A percentile compares a stretch with the other conserved stretches of the same genome.
These are phyloP conservation scores for Lippia alba DNA, from an alignment of 305 asterid genomes.

Conservation along the genomic window DNA sequence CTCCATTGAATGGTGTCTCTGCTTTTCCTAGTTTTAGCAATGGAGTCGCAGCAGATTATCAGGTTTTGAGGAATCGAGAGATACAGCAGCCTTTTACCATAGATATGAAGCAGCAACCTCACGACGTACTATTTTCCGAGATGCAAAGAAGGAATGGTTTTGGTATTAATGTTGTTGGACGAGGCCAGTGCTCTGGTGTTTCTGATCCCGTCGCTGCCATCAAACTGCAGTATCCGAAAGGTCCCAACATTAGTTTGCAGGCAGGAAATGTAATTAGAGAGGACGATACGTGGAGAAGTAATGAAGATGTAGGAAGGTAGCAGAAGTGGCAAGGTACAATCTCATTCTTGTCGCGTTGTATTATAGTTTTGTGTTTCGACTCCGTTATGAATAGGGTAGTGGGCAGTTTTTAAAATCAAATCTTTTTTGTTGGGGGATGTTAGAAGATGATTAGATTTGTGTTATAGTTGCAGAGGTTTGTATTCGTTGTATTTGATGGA, in stretches of 20 bases:
- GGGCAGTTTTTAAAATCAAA: constrained; percentile 39
- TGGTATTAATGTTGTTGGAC: constrained; percentile 64
- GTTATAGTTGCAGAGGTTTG: constrained; percentile 62
- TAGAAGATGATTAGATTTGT: constrained; percentile 44
- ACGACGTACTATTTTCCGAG: constrained; percentile 53
- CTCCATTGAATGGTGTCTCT: constrained; percentile 54
- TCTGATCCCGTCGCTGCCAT: constrained; percentile 93
- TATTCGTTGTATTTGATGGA: constrained; percentile 80
- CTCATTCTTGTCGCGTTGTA: constrained; percentile 51
- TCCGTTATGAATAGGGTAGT: constrained; percentile 56
- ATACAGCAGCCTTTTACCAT: constrained; percentile 52
- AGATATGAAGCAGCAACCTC: constrained; percentile 64
- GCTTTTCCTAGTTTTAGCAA: constrained; percentile 53
- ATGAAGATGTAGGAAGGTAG: constrained; percentile 74
- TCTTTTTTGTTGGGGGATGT: constrained; percentile 49
- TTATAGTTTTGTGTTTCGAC: constrained; percentile 51
- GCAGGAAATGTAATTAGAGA: constrained; percentile 51
- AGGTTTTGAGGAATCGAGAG: constrained; percentile 54
- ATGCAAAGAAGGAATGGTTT: constrained; percentile 80
- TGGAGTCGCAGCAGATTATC: constrained; percentile 49
- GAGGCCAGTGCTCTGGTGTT: constrained; percentile 66
- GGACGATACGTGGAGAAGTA: constrained; percentile 77
- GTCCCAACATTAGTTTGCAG: constrained; percentile 62
- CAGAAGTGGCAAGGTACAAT: constrained; percentile 36
- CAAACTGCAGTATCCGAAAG: constrained; percentile 75